These are phyloP conservation scores for Arthrocladium fulminans DNA, from an alignment of 2,329 filamentous ascomycete genomes.

Conservation along the genomic window DNA sequence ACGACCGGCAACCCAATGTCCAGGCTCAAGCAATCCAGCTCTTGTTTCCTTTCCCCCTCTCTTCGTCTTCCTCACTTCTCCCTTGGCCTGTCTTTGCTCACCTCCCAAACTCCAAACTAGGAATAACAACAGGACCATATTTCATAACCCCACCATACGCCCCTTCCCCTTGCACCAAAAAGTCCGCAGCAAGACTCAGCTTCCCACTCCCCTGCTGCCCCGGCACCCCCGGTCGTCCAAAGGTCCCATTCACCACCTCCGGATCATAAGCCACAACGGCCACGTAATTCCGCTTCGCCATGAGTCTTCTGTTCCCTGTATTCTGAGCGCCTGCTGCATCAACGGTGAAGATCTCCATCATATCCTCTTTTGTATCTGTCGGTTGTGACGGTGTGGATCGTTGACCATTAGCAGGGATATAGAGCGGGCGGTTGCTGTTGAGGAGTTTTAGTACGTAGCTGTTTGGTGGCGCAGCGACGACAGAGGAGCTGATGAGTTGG, in stretches of 20 bases:
- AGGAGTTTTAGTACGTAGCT: constrained; percentile 85
- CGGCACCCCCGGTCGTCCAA: constrained; percentile 26
- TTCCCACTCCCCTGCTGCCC: constrained; percentile 41
- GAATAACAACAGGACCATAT: constrained; percentile 93
- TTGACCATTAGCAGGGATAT: constrained; percentile 82
- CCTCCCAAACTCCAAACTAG: constrained; percentile 67
- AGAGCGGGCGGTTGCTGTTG: constrained; percentile 77
- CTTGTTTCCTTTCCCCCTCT: neutral
- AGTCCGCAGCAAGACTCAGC: constrained; percentile 86
- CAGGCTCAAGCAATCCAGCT: too few relatives aligned
- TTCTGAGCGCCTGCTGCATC: constrained; percentile 70
- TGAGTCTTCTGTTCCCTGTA: constrained; percentile 80
- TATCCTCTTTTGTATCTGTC: constrained; percentile 95
- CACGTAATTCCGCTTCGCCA: constrained; percentile 87
- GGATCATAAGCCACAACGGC: constrained; percentile 92
- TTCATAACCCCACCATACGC: constrained; percentile 65
- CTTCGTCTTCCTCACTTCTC: neutral
- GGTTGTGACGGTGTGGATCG: constrained; percentile 55
- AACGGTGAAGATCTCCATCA: constrained; percentile 99
- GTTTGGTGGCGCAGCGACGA: constrained; percentile 80
- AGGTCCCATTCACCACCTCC: constrained; percentile 53
- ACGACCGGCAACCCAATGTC: too few relatives aligned
- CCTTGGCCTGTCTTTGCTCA: constrained; percentile 27
- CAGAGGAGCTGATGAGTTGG: constrained; percentile 85
- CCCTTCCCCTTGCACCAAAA: constrained; percentile 65